Conservation (phyloP, 345 rosid genomes). For the Gossypium ekmanianum region DNA sequence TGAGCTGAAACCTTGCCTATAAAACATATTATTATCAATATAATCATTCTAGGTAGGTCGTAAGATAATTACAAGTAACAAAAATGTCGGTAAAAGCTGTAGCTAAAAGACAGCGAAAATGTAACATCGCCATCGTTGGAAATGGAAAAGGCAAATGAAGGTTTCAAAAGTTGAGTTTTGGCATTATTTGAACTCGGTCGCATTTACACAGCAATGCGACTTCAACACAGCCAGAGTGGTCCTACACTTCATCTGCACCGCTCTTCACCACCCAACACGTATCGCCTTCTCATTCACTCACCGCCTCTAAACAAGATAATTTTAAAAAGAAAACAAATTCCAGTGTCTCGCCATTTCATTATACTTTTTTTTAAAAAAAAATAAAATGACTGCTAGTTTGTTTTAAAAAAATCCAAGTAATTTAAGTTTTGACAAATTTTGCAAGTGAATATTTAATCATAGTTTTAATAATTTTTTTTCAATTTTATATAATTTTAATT, state of each 20-base stretch:
- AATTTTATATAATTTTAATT: too few species aligned
- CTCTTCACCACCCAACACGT: not conserved
- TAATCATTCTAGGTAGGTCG: not conserved
- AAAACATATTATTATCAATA: too few species aligned
- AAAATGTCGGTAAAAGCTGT: not conserved
- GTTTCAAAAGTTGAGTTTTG: constrained; percentile 48
- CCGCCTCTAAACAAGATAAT: not conserved
- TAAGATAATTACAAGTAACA: not conserved
- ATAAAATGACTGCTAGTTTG: too few species aligned
- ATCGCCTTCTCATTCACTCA: not conserved
- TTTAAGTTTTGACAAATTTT: too few species aligned
- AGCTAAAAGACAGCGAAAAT: not conserved
- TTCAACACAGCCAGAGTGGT: constrained; percentile 44
- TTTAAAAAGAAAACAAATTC: not conserved
- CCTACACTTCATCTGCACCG: constrained; percentile 24
- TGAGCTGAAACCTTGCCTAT: too few species aligned
- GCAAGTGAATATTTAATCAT: too few species aligned
- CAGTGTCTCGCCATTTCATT: not conserved
- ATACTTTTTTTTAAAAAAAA: too few species aligned
- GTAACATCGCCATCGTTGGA: not conserved
- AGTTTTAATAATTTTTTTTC: too few species aligned
- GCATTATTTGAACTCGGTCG: constrained; percentile 35
- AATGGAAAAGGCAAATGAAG: not conserved
- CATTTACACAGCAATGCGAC: constrained; percentile 23
- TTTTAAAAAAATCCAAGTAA: too few species aligned